A percentile compares a stretch with the other conserved stretches of the same genome.
Conservation (phyloP, 1,139 yeast genomes). For the Hansenula anomala region DNA sequence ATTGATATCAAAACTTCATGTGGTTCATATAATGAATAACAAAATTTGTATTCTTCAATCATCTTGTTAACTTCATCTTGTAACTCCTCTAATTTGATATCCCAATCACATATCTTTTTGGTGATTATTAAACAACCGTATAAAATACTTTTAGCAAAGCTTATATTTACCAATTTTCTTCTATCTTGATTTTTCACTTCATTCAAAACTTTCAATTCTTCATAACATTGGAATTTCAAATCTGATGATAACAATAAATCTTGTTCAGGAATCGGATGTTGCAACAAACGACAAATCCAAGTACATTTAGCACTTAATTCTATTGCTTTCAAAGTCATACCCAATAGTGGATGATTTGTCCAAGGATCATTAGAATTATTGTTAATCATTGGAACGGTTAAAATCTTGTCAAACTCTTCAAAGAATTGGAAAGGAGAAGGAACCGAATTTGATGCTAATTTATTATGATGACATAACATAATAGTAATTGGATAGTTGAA, state of each 20-base stretch:
- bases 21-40: slow-evolving; percentile 4
- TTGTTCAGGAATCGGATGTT: slow-evolving; percentile 11
- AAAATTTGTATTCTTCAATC: slow-evolving; percentile 8
- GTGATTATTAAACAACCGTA: slow-evolving; percentile 14
- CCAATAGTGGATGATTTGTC: slow-evolving; percentile 21
- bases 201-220: slow-evolving; percentile 8
- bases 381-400: neutral
- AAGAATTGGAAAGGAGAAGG: slow-evolving; percentile 28
- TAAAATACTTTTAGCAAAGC: slow-evolving; percentile 12
- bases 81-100: slow-evolving; percentile 6
- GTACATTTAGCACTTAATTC: slow-evolving; percentile 25
- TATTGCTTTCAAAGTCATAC: slow-evolving; percentile 19
- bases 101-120: slow-evolving; percentile 12
- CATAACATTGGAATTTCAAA: slow-evolving; percentile 6
- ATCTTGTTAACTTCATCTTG: slow-evolving; percentile 10
- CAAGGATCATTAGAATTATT: slow-evolving; percentile 8
- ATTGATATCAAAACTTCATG: slow-evolving; percentile 12
- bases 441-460: slow-evolving; percentile 15
- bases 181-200: neutral
- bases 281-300: slow-evolving; percentile 19
- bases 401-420: slow-evolving; percentile 15
- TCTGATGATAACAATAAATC: slow-evolving; percentile 7
- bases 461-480: slow-evolving; percentile 25
- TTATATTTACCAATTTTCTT: slow-evolving; percentile 6
- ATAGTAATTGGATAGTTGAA: slow-evolving; percentile 26